A percentile compares a stretch with the other conserved stretches of the same genome.
Evolutionary conservation across 495 filamentous ascomycete species (phyloP).

Genomic region (Neurospora sp.): DNA sequence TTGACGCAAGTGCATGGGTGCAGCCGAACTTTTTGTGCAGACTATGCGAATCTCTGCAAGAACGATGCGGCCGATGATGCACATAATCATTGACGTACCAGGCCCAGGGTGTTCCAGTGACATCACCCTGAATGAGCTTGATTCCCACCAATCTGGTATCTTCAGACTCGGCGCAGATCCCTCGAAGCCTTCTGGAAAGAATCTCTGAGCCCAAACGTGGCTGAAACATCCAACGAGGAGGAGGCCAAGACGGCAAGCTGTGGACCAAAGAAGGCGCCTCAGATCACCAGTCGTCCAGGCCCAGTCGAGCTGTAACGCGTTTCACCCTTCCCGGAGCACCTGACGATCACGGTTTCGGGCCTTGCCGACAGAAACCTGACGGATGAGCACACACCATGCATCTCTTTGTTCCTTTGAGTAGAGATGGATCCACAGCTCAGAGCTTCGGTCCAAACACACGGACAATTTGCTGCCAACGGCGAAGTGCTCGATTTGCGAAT

Average conservation of each 20-base stretch:
- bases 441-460: neutral
- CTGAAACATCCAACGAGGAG: neutral
- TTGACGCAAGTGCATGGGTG: slow-evolving; percentile 26
- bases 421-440: neutral
- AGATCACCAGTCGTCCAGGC: neutral
- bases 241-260: neutral
- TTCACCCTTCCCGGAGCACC: neutral
- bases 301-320: neutral
- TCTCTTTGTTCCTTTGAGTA: neutral
- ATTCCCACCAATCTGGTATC: neutral
- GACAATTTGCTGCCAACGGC: neutral
- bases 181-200: neutral
- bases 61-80: slow-evolving; percentile 4
- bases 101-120: slow-evolving; percentile 13
- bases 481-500: neutral
- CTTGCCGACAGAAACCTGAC: neutral
- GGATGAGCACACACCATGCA: neutral
- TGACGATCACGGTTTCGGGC: neutral
- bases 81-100: slow-evolving; percentile 9
- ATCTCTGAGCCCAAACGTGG: neutral
- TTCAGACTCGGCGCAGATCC: neutral
- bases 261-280: neutral
- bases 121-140: neutral
- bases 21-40: slow-evolving; percentile 5
- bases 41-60: slow-evolving; percentile 1